phyloP scores from a whole-genome alignment of 441 rosid species.

The Pelargonium citronellum region DNA sequence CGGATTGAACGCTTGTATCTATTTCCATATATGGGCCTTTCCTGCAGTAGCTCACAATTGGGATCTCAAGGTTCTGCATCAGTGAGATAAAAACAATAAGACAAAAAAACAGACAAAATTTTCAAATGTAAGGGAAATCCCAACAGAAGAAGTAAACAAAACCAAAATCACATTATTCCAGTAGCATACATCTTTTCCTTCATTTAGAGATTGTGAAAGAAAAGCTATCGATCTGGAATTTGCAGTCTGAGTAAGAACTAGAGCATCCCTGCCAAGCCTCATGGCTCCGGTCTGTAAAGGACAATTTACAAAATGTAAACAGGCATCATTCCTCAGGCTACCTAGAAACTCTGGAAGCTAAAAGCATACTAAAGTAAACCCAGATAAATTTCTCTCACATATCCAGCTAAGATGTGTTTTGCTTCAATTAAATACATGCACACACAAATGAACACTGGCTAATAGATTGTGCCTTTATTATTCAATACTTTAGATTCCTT shows the following conservation, averaged over 20 bases:
- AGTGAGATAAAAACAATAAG: background rate
- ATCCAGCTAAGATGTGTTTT: no score
- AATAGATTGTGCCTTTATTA: no score
- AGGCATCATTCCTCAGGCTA: background rate
- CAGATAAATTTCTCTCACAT: no score
- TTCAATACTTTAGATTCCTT: no score
- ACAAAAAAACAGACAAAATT: background rate
- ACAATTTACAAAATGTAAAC: constrained; percentile 13
- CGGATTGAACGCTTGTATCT: constrained; percentile 24
- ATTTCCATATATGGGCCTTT: constrained; percentile 33
- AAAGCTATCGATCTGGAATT: constrained; percentile 37
- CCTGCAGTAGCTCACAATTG: constrained; percentile 33
- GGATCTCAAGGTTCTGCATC: constrained; percentile 34
- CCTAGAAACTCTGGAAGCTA: no score
- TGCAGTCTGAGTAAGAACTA: constrained; percentile 36
- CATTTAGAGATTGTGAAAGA: constrained; percentile 38
- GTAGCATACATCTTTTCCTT: constrained; percentile 33
- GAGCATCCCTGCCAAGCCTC: constrained; percentile 37
- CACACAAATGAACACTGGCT: no score
- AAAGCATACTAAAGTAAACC: no score
- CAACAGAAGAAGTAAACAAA: background rate
- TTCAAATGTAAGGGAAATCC: background rate
- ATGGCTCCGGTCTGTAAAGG: constrained; percentile 34
- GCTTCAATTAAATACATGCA: no score
- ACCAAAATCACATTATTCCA: background rate